These are phyloP conservation scores for Eruca vesicaria DNA, from an alignment of 441 rosid genomes.

Conservation along the genomic window DNA sequence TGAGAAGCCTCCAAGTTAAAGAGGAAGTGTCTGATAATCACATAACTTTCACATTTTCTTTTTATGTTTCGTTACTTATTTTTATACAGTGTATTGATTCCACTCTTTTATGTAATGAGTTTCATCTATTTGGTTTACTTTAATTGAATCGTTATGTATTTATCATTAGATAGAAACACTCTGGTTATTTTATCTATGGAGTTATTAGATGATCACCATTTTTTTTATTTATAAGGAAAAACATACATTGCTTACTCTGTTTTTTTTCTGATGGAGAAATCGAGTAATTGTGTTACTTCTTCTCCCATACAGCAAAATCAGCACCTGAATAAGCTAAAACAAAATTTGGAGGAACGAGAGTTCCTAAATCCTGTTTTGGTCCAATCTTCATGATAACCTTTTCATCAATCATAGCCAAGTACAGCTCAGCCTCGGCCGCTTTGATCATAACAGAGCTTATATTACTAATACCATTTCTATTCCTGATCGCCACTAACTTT, in stretches of 20 bases:
- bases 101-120: not conserved
- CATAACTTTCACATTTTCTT: not conserved
- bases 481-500: constrained; percentile 47
- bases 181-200: not conserved
- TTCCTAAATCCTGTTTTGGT: constrained; percentile 45
- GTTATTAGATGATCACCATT: not conserved
- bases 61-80: not conserved
- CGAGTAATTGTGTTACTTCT: constrained; percentile 12
- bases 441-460: constrained; percentile 41
- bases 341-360: constrained; percentile 53
- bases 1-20: constrained; percentile 65
- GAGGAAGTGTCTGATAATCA: not conserved
- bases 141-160: not conserved
- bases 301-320: constrained; percentile 45
- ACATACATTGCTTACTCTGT: not conserved
- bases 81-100: not conserved
- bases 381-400: constrained; percentile 68
- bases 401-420: constrained; percentile 38
- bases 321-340: constrained; percentile 50
- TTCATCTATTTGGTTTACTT: not conserved
- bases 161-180: not conserved
- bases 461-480: constrained; percentile 39
- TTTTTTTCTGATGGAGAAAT: not conserved
- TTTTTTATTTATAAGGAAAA: not conserved
- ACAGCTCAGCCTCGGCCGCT: constrained; percentile 1